Evolutionary conservation across 441 rosid species (phyloP).

Genomic region (Jatropha multifida): DNA sequence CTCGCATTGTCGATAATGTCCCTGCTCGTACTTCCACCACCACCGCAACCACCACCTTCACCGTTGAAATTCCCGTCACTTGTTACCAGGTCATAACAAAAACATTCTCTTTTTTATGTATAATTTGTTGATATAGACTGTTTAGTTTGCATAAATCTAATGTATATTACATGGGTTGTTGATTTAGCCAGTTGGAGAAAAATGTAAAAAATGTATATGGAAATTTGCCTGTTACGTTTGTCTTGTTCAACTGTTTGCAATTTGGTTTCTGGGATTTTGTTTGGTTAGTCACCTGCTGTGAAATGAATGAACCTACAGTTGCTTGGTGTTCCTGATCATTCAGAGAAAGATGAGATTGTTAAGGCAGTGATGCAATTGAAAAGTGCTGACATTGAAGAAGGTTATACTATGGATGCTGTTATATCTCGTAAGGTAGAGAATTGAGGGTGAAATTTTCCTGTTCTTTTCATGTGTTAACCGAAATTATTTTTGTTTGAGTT

Average conservation of each 20-base stretch:
- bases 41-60: conserved; percentile 29
- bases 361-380: conserved; percentile 77
- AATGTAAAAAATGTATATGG: no score
- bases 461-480: neutral
- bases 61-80: conserved; percentile 69
- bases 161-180: no score
- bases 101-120: neutral
- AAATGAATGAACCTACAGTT: conserved; percentile 45
- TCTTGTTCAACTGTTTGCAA: neutral
- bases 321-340: conserved; percentile 65
- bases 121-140: neutral
- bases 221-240: no score
- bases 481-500: neutral
- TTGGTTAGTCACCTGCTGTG: conserved; percentile 3
- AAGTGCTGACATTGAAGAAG: conserved; percentile 76
- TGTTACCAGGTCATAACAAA: conserved; percentile 68
- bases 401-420: conserved; percentile 77
- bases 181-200: no score
- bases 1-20: conserved; percentile 54
- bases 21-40: conserved; percentile 28
- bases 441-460: conserved; percentile 9
- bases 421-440: conserved; percentile 69
- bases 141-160: neutral
- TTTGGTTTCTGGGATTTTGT: neutral
- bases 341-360: conserved; percentile 93